phyloP scores from a whole-genome alignment of 192 early-diverging fungal species.

The Umbelopsis sp. region DNA sequence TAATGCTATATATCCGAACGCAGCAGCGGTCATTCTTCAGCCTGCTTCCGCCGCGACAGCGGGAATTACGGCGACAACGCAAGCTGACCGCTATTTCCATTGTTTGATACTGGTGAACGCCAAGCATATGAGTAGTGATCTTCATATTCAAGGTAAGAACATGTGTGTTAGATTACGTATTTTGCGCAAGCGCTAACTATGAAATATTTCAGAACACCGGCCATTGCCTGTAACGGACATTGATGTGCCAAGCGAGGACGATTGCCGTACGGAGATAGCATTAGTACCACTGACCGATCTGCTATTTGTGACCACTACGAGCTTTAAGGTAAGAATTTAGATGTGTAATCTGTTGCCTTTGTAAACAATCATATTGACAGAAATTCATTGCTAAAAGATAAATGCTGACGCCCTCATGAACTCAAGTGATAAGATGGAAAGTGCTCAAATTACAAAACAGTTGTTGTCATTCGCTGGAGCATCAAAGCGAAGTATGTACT shows the following conservation, averaged over 20 bases:
- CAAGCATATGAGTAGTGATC: constrained; percentile 14
- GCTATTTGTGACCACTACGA: constrained; percentile 56
- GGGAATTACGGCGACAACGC: constrained; percentile 19
- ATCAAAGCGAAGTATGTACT: constrained; percentile 33
- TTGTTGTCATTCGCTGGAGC: constrained; percentile 35
- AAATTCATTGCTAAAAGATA: constrained; percentile 21
- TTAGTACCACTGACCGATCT: constrained; percentile 56
- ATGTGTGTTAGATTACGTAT: neutral
- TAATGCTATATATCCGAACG: constrained; percentile 65
- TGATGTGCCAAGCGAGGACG: constrained; percentile 38
- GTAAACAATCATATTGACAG: neutral
- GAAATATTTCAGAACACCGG: constrained; percentile 33
- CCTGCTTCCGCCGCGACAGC: constrained; percentile 43
- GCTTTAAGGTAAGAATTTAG: constrained; percentile 49
- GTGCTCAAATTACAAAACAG: constrained; percentile 33
- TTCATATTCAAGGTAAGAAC: neutral
- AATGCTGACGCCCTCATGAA: constrained; percentile 36
- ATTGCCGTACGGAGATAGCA: constrained; percentile 41
- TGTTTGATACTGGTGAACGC: constrained; percentile 42
- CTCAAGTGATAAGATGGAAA: constrained; percentile 38
- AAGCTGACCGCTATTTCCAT: constrained; percentile 42
- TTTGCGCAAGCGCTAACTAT: neutral
- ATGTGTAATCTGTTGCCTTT: neutral
- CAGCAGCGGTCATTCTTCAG: constrained; percentile 64
- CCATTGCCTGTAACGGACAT: constrained; percentile 62